Evolutionary conservation across 1,139 yeast genomes (phyloP).

Genomic region (Chernovozyma aurita): DNA sequence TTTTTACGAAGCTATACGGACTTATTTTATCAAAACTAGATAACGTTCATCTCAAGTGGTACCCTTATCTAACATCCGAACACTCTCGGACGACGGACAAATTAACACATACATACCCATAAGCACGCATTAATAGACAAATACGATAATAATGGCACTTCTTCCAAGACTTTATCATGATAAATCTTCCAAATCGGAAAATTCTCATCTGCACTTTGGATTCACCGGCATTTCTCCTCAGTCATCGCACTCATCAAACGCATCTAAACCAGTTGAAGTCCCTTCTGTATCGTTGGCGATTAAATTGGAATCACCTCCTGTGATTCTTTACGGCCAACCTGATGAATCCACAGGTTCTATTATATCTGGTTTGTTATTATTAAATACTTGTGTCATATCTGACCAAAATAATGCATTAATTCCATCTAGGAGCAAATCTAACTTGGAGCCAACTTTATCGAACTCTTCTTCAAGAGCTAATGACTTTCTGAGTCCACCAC

Average conservation of each 20-base stretch:
- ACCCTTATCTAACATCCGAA: too few species aligned
- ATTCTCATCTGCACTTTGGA: neutral
- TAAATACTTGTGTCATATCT: neutral
- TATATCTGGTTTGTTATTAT: conserved; percentile 59
- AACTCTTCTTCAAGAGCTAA: conserved; percentile 6
- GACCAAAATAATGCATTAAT: neutral
- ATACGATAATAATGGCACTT: conserved; percentile 10
- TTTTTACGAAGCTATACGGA: too few species aligned
- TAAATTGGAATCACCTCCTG: conserved; percentile 84
- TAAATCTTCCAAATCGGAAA: neutral
- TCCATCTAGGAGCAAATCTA: neutral
- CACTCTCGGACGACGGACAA: too few species aligned
- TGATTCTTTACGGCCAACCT: conserved; percentile 76
- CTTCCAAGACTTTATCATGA: conserved; percentile 11
- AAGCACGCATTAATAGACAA: neutral
- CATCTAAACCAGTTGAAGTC: neutral
- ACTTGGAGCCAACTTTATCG: neutral
- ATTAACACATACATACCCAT: neutral
- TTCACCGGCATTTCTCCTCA: conserved; percentile 3
- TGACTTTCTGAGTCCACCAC: conserved; percentile 5
- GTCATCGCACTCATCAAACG: neutral
- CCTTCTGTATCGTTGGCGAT: conserved; percentile 45
- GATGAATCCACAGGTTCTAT: conserved; percentile 81
- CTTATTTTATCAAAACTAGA: too few species aligned
- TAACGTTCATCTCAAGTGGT: too few species aligned